A percentile compares a stretch with the other conserved stretches of the same genome.
phyloP scores from a whole-genome alignment of 257 asterid species.

The Galeopsis tetrahit region DNA sequence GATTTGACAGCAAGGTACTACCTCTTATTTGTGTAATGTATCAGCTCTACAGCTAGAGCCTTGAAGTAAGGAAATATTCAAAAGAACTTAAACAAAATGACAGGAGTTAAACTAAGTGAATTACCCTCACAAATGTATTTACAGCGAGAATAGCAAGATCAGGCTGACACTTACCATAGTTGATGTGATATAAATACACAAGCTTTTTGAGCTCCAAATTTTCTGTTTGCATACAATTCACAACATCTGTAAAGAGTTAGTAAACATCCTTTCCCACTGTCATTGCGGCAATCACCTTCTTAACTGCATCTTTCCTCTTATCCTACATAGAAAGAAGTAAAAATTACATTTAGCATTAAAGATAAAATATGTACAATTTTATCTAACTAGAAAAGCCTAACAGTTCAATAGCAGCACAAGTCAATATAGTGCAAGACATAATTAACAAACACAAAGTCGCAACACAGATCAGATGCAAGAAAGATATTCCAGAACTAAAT shows the following conservation, averaged over 20 bases:
- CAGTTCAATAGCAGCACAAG: constrained; percentile 13
- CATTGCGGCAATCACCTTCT: constrained; percentile 99
- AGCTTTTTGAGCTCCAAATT: constrained; percentile 98
- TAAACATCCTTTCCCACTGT: constrained; percentile 99
- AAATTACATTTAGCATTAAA: background rate
- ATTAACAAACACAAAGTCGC: background rate
- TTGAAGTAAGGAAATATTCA: background rate
- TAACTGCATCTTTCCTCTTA: constrained; percentile 99
- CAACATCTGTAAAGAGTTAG: constrained; percentile 97
- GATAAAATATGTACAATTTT: background rate
- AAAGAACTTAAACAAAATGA: background rate
- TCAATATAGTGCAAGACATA: constrained; percentile 10
- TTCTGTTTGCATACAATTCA: constrained; percentile 98
- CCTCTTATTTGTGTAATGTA: constrained; percentile 16
- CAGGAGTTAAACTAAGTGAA: constrained; percentile 13
- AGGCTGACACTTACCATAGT: constrained; percentile 99
- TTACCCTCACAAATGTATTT: constrained; percentile 96
- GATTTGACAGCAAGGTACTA: constrained; percentile 23
- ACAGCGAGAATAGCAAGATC: constrained; percentile 99
- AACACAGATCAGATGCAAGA: constrained; percentile 37
- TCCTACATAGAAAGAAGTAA: constrained; percentile 58
- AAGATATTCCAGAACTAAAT: constrained; percentile 31
- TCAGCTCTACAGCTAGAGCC: constrained; percentile 10
- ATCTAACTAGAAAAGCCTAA: background rate
- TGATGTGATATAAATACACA: constrained; percentile 93